Base-by-base conservation (phyloP, 129 eudicot genomes). In the Centella asiatica region DNA sequence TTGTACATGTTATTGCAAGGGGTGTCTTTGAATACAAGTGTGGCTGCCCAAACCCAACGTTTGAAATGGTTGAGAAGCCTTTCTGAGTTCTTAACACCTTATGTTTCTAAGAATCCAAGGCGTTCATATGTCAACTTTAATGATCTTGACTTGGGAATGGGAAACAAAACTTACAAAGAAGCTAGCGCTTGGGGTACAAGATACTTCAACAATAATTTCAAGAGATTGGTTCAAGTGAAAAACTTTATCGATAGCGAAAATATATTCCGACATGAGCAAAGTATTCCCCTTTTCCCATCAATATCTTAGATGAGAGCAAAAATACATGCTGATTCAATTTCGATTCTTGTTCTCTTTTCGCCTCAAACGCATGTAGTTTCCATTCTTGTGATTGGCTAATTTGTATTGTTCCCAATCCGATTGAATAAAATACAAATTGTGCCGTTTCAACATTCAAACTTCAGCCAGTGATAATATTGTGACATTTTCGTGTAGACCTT, bases 71-170 rank as follows among this genome's bases (percentile, higher is more conserved):
- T 83, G 6, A 83, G 62, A 15, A 56, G 60, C 45, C n/a, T 83
- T 68, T 79, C 80, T 36, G 23, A 45, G 28, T 76, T 72, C 63
- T 69, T 79, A 65, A 39, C 62, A 10, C 68, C 77, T 22, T 47
- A 66, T 34, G 82, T 83, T 28, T 76, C 85, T 17, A 63, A 54
- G 58, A 65, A 76, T 26, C 89, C 89, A n/a, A 73, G 89, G 73
- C 48, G 53, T 20, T 72, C 85, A 3, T 79, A 78, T 47, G 13
- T 79, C 24, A 79, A 83, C 56, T 83, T 79, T 45, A 52, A 78
- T 48, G 85, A 83, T 66, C 66, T 79, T 55, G 85, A 76, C 29
- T 29, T 83, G 0, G 89, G 89, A 70, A 62, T 66, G 11, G 70
- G 74, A 44, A 70, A 55, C 18, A 53, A 66, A 13, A 75, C 77